phyloP scores from a whole-genome alignment of 2,329 filamentous ascomycete species.

The Diaporthe helianthi region DNA sequence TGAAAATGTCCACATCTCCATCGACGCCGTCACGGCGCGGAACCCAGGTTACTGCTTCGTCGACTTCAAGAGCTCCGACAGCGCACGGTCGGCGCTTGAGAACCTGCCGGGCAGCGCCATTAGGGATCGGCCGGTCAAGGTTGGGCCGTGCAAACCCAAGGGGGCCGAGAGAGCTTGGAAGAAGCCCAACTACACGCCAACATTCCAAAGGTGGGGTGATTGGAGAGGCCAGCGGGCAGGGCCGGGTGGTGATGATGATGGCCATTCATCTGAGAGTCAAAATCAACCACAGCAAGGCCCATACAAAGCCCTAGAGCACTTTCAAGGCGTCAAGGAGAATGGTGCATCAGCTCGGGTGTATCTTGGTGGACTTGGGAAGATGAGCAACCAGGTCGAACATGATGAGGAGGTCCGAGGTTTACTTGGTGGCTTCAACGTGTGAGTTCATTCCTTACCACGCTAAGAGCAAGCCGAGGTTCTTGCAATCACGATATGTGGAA shows the following conservation, averaged over 20 bases:
- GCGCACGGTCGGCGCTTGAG: constrained; percentile 64
- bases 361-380: constrained; percentile 58
- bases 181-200: constrained; percentile 36
- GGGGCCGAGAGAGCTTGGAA: not conserved
- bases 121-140: constrained; percentile 65
- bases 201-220: constrained; percentile 53
- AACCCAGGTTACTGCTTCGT: constrained; percentile 70
- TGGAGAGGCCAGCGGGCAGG: constrained; percentile 42
- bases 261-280: not conserved
- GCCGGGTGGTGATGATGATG: not conserved
- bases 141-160: constrained; percentile 70
- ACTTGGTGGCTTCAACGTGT: constrained; percentile 55
- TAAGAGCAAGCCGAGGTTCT: no score
- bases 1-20: constrained; percentile 69
- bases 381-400: constrained; percentile 56
- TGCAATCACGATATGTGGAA: no score
- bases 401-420: constrained; percentile 54
- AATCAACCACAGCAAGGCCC: constrained; percentile 41
- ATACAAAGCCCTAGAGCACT: constrained; percentile 42
- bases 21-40: constrained; percentile 71
- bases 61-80: constrained; percentile 58
- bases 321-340: constrained; percentile 41
- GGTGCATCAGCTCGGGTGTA: constrained; percentile 53
- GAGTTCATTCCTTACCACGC: constrained; percentile 36
- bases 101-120: constrained; percentile 62